A percentile compares a stretch with the other conserved stretches of the same genome.
Evolutionary conservation across 1,284 basidiomycete genomes (phyloP).

Genomic region (Ustilago vetiveriae): DNA sequence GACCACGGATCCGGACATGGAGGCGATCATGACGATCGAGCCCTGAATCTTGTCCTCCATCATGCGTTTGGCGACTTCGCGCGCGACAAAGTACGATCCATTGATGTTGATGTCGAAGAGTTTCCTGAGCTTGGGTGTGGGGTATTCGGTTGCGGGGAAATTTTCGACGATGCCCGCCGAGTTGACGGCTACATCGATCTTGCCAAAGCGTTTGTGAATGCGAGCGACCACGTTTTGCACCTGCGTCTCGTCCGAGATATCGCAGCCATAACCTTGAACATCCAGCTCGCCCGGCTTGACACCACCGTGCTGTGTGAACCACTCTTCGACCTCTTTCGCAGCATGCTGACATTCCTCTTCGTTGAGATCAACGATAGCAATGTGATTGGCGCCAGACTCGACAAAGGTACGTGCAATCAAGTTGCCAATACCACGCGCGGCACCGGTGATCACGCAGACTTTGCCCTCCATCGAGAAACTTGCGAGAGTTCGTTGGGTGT

Average conservation of each 20-base stretch:
- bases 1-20: slow-evolving; percentile 85
- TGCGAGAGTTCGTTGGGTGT: slow-evolving; percentile 55
- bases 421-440: slow-evolving; percentile 76
- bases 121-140: slow-evolving; percentile 69
- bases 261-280: slow-evolving; percentile 82
- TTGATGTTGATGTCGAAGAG: slow-evolving; percentile 93
- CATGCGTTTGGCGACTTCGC: slow-evolving; percentile 81
- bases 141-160: slow-evolving; percentile 83
- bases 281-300: slow-evolving; percentile 74
- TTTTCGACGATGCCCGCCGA: slow-evolving; percentile 85
- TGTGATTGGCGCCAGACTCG: slow-evolving; percentile 83
- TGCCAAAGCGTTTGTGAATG: slow-evolving; percentile 75
- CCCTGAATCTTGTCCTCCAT: slow-evolving; percentile 72
- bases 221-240: slow-evolving; percentile 43
- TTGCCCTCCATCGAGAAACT: slow-evolving; percentile 68
- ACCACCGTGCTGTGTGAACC: slow-evolving; percentile 73
- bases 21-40: slow-evolving; percentile 85
- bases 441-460: slow-evolving; percentile 94
- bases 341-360: slow-evolving; percentile 77
- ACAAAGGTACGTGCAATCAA: slow-evolving; percentile 76
- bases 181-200: slow-evolving; percentile 73
- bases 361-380: slow-evolving; percentile 86
- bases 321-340: slow-evolving; percentile 77
- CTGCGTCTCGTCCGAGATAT: slow-evolving; percentile 80
- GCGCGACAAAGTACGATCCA: slow-evolving; percentile 82